Base-by-base conservation (phyloP, 2,329 filamentous ascomycete genomes). In the Pyrenophora teres region DNA sequence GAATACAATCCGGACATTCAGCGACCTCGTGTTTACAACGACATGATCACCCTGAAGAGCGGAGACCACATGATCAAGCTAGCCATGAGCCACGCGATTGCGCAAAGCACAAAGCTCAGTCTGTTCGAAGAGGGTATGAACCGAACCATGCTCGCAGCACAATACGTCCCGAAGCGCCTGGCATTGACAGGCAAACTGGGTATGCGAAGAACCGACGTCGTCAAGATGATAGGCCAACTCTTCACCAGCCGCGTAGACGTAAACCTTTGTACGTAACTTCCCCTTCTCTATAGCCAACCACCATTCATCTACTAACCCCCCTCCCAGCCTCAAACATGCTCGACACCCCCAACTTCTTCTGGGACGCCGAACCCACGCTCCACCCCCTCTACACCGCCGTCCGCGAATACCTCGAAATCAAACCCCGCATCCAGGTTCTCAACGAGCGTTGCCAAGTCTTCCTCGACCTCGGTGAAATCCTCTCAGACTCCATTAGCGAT, bases 11-110 rank as follows among this genome's bases (percentile, higher is more conserved):
- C 86, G 0, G 83, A 90, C 51, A 91, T 94, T 30, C 88, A 92
- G 56, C 85, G 92, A 42, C 94, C 94, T 4, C 85, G 94, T 50
- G 89, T 99, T 25, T 99, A 95, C 78, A 97, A 99, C 76, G 94
- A 99, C 74, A 99, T 99, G 94, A 97, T 99, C 65, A 99, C 94
- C 0, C 79, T 99, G 38, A 83, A 95, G 57, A 95, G 91, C 54
- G 87, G 90, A 33, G 94, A 99, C 76, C 94, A 99, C 76, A 97
- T 99, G 93, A 96, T 97, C 71, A 97, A 97, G 76, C 81, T 99
- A 13, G 92, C 93, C 30, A 99, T 99, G 78, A 95, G 90, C 72
- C 94, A 99, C 71, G 94, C 92, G 32, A 97, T 99, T 63, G 92
- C 92, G 0, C 94, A 99, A 75, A 97, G 92, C 73, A 99, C 94